These are phyloP conservation scores for Leccinum griseonigrum DNA, from an alignment of 1,284 basidiomycete species.

Conservation along the genomic window DNA sequence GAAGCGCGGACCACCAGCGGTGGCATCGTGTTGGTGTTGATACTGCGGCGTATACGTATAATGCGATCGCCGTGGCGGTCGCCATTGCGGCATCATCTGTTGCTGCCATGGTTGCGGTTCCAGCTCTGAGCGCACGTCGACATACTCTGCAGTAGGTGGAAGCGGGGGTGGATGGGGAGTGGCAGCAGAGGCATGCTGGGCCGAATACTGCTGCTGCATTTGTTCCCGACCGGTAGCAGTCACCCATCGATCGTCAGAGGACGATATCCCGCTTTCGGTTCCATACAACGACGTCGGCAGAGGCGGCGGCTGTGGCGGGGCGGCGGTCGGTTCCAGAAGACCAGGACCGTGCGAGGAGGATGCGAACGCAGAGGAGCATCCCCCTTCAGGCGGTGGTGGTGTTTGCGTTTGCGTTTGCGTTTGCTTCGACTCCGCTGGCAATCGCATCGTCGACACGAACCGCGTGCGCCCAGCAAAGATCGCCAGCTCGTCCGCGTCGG, in stretches of 20 bases:
- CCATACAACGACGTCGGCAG: conserved; percentile 20
- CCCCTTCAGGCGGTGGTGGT: conserved; percentile 7
- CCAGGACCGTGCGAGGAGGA: neutral
- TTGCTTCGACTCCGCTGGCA: conserved; percentile 9
- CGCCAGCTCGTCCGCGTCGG: conserved; percentile 57
- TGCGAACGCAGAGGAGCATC: conserved; percentile 7
- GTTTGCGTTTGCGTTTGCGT: neutral
- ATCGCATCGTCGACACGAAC: conserved; percentile 44
- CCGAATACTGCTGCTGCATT: conserved; percentile 4
- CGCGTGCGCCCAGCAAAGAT: conserved; percentile 61
- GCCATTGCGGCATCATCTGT: conserved; percentile 26
- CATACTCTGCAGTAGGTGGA: conserved; percentile 8
- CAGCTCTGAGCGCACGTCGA: neutral
- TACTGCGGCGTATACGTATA: conserved; percentile 27
- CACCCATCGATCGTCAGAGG: conserved; percentile 21
- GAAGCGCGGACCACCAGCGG: neutral
- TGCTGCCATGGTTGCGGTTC: conserved; percentile 3
- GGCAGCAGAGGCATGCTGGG: neutral
- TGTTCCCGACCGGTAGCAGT: conserved; percentile 13
- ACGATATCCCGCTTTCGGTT: conserved; percentile 12
- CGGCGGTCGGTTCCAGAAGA: conserved; percentile 6
- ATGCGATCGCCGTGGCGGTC: conserved; percentile 29
- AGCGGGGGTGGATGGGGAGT: neutral
- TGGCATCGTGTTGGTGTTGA: neutral
- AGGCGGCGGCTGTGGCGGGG: neutral